phyloP scores from a whole-genome alignment of 768 basidiomycete species.

The Russula vinacea region DNA sequence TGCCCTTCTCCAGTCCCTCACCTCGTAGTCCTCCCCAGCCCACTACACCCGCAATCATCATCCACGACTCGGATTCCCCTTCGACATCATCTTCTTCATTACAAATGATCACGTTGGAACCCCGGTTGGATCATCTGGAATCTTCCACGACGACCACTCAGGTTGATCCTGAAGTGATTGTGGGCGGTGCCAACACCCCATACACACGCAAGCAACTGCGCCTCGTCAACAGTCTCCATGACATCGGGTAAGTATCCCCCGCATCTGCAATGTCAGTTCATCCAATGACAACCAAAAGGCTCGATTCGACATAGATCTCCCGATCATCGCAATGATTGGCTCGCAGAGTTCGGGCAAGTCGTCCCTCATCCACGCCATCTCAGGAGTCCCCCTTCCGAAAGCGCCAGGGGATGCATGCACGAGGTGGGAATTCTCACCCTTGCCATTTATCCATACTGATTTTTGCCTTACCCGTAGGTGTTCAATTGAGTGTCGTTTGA shows the following conservation, averaged over 20 bases:
- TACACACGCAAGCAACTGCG: conserved; percentile 6
- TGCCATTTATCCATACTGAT: background rate
- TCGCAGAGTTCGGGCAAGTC: conserved; percentile 38
- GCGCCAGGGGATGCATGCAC: conserved; percentile 35
- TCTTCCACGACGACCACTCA: conserved; percentile 11
- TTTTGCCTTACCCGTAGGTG: conserved; percentile 9
- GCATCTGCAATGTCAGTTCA: background rate
- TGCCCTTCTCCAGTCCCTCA: background rate
- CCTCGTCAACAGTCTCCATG: conserved; percentile 7
- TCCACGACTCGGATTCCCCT: background rate
- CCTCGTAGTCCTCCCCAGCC: background rate
- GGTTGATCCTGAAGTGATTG: conserved; percentile 3
- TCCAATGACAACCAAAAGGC: conserved; percentile 13
- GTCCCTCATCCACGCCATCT: conserved; percentile 36
- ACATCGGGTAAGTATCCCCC: conserved; percentile 16
- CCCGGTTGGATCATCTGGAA: background rate
- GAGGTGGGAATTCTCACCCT: conserved; percentile 26
- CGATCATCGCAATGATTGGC: conserved; percentile 35
- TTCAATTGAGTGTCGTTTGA: conserved; percentile 27
- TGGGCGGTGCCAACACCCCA: background rate
- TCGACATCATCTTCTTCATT: background rate
- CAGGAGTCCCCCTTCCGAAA: conserved; percentile 33
- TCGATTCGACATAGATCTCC: conserved; percentile 33
- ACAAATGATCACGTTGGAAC: background rate
- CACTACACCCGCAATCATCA: background rate